Conservation (phyloP, 164 flowering plant species). For the Buxus sempervirens region DNA sequence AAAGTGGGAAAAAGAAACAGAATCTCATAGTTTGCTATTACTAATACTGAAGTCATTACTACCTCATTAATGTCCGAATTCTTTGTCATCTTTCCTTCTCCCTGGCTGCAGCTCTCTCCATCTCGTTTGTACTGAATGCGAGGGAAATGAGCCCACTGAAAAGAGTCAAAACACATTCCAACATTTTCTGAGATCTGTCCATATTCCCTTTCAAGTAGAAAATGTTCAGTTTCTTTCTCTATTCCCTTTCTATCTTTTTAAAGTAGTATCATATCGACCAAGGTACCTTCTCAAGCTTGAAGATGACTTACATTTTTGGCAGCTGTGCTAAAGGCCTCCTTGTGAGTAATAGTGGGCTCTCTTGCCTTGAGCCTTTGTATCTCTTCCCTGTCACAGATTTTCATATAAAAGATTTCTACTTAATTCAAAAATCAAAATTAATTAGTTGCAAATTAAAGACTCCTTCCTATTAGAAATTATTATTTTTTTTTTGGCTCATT, state of each 20-base stretch:
- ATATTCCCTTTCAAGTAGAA: constrained; percentile 11
- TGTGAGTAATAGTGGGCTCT: constrained; percentile 79
- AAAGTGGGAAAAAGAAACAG: not conserved
- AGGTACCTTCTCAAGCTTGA: not conserved
- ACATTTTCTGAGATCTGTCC: constrained; percentile 10
- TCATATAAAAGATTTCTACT: not conserved
- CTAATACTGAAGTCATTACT: not conserved
- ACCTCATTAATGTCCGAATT: constrained; percentile 32
- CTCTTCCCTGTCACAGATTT: constrained; percentile 60
- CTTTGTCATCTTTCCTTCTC: constrained; percentile 18
- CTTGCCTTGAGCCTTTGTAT: constrained; percentile 76
- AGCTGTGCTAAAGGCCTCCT: constrained; percentile 90
- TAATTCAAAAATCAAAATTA: not conserved
- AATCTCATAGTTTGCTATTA: constrained; percentile 6
- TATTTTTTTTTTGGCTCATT: no score
- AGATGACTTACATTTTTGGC: constrained; percentile 73
- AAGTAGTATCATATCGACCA: not conserved
- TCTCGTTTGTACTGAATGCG: constrained; percentile 40
- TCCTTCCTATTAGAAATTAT: no score
- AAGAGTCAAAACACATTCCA: constrained; percentile 19
- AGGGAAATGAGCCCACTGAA: constrained; percentile 88
- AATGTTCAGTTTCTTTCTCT: not conserved
- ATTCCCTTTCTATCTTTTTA: not conserved
- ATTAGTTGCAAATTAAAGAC: no score
- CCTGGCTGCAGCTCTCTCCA: constrained; percentile 44